Conservation (phyloP, 2,329 filamentous ascomycete species). For the Cladosporium sp. region DNA sequence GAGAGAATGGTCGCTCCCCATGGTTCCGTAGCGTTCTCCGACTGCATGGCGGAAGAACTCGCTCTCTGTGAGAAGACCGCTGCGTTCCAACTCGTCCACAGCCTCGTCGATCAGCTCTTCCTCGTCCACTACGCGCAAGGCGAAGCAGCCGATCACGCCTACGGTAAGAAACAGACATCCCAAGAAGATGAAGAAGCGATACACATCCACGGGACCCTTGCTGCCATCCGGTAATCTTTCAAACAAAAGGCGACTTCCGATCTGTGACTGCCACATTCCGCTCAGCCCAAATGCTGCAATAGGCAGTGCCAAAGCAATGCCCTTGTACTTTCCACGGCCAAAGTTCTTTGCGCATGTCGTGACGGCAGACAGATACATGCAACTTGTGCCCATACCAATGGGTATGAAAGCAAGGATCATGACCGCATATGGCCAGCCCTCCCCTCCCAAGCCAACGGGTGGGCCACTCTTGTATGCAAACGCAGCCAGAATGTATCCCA, state of each 20-base stretch:
- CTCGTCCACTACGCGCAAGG: slow-evolving; percentile 75
- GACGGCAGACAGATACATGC: slow-evolving; percentile 86
- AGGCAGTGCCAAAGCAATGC: slow-evolving; percentile 80
- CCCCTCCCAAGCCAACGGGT: slow-evolving; percentile 45
- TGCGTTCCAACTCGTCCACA: slow-evolving; percentile 84
- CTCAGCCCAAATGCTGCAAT: slow-evolving; percentile 91
- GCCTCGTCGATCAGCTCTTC: slow-evolving; percentile 84
- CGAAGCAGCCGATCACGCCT: slow-evolving; percentile 68
- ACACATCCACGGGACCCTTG: slow-evolving; percentile 64
- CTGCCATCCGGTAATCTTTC: slow-evolving; percentile 60
- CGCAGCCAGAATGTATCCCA: slow-evolving; percentile 79
- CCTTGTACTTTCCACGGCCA: slow-evolving; percentile 79
- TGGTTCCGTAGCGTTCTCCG: slow-evolving; percentile 53
- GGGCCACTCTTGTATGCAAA: slow-evolving; percentile 64
- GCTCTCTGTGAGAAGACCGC: slow-evolving; percentile 72
- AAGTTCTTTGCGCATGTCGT: slow-evolving; percentile 98
- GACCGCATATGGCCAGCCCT: slow-evolving; percentile 67
- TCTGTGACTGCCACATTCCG: slow-evolving; percentile 91
- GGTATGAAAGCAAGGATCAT: slow-evolving; percentile 83
- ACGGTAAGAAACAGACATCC: slow-evolving; percentile 64
- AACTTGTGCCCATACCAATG: slow-evolving; percentile 77
- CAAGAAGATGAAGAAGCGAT: slow-evolving; percentile 83
- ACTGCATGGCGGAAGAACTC: slow-evolving; percentile 50
- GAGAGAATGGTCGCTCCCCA: slow-evolving; percentile 38
- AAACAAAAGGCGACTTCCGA: slow-evolving; percentile 72